Evolutionary conservation across 1,284 basidiomycete species (phyloP).

Genomic region (Phlebopus sp.): DNA sequence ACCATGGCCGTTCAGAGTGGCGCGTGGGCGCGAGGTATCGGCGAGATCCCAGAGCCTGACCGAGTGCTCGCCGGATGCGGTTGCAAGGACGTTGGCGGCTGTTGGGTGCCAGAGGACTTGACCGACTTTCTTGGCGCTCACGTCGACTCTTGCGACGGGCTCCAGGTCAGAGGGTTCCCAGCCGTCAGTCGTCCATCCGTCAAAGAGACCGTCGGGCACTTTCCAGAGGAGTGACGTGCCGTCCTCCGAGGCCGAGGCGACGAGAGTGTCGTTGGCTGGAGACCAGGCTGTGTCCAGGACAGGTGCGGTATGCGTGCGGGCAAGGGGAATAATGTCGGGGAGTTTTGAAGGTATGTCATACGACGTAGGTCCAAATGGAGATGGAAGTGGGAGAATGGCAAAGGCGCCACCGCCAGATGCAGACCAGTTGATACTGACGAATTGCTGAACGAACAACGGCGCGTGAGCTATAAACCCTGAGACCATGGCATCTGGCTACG

Average conservation of each 20-base stretch:
- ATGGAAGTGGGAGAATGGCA: conserved; percentile 83
- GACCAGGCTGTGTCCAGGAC: conserved; percentile 98
- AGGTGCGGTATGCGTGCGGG: conserved; percentile 79
- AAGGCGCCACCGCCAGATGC: conserved; percentile 95
- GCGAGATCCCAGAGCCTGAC: conserved; percentile 93
- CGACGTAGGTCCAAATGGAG: conserved; percentile 60
- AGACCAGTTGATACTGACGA: conserved; percentile 93
- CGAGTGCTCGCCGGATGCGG: conserved; percentile 84
- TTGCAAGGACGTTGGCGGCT: conserved; percentile 83
- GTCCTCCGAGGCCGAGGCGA: conserved; percentile 92
- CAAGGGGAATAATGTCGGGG: conserved; percentile 90
- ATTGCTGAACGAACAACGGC: conserved; percentile 51
- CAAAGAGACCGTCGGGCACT: conserved; percentile 68
- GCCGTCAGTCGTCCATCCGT: conserved; percentile 83
- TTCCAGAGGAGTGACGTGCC: conserved; percentile 92
- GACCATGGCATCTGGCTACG: conserved; percentile 16
- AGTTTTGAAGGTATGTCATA: conserved; percentile 72
- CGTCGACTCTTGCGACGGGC: conserved; percentile 74
- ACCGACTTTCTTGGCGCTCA: conserved; percentile 83
- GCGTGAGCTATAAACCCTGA: neutral
- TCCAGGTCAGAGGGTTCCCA: conserved; percentile 85
- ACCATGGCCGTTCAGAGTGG: conserved; percentile 72
- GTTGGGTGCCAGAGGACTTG: conserved; percentile 96
- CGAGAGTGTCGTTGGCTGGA: conserved; percentile 88
- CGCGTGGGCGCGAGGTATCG: conserved; percentile 58